These are phyloP conservation scores for Pythium grandisporangium DNA, from an alignment of 352 stramenopile genomes.

Conservation along the genomic window DNA sequence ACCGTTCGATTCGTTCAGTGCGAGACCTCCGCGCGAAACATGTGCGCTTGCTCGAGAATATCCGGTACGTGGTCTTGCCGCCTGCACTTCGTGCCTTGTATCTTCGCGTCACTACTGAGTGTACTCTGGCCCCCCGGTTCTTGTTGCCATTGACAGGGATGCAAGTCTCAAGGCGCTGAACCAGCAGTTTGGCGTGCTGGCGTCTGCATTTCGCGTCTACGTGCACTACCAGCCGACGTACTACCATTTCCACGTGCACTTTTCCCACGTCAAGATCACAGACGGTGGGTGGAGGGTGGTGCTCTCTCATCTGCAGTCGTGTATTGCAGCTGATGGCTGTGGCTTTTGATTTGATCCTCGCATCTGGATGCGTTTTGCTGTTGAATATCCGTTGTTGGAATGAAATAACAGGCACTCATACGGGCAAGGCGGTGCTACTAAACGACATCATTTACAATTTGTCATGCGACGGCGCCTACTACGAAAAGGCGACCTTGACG, in stretches of 20 bases:
- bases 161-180: constrained; percentile 38
- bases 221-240: constrained; percentile 87
- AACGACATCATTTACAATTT: constrained; percentile 84
- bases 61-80: constrained; percentile 29
- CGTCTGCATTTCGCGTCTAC: constrained; percentile 66
- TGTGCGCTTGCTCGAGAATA: constrained; percentile 56
- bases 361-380: too few species aligned
- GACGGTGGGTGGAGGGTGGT: constrained; percentile 24
- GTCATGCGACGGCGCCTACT: constrained; percentile 46
- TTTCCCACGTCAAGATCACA: constrained; percentile 78
- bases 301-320: not conserved
- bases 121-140: not conserved
- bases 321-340: not conserved
- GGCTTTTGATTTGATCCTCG: too few species aligned
- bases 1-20: constrained; percentile 61
- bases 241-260: constrained; percentile 85
- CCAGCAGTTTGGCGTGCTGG: constrained; percentile 39
- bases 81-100: not conserved
- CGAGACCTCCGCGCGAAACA: constrained; percentile 62
- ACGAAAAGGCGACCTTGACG: constrained; percentile 63
- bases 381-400: too few species aligned
- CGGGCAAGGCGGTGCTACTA: constrained; percentile 74
- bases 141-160: constrained; percentile 33
- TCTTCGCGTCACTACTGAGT: not conserved
- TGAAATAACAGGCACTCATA: constrained; percentile 59